Base-by-base conservation (phyloP, 345 rosid species). In the Orychophragmus violaceus region DNA sequence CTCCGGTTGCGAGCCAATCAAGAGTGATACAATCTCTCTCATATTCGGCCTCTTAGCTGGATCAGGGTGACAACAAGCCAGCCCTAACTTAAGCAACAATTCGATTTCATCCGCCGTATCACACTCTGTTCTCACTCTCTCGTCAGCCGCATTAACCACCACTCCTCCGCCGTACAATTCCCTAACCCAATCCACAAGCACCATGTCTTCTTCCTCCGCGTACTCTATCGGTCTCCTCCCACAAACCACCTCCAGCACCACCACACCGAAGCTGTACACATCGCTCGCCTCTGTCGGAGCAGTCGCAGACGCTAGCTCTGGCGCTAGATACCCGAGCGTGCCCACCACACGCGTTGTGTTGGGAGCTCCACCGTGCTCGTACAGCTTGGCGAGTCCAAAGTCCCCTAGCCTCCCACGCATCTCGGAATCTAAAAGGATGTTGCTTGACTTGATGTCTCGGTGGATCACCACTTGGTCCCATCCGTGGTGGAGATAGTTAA, bases 401-500 rank as follows among this genome's bases (percentile, higher is more conserved):
- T 91, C 98, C 3, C 96, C 96, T 0, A 91, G 58, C 57, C 90
- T 66, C 16, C 94, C 96, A 42, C 96, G 81, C 98, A 87, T 88
- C 3, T 87, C 96, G 1, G 84, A 66, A 51, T 91, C 98, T 4
- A 91, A 53, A 65, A 87, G 72, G 29, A 91, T 78, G 81, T 91
- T 91, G 71, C 98, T 83, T 1, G 98, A 84, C 48, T 88, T 91
- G 46, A 91, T 85, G 41, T 91, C 98, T 68, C 98, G 67, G 59
- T 87, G 96, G 5, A 91, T 75, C 33, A 91, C 98, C 1, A 89
- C 90, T 70, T 91, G 85, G 39, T 91, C 95, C 96, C 98, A 89
- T 2, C 98, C 95, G 18, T 84, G 83, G 80, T 91, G 98, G 18
- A 91, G 90, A 62, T 88, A 91, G 74, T 80, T 80, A 59, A 87